Conservation (phyloP, 108 stramenopile genomes). For the Stephanodiscus triporus region DNA sequence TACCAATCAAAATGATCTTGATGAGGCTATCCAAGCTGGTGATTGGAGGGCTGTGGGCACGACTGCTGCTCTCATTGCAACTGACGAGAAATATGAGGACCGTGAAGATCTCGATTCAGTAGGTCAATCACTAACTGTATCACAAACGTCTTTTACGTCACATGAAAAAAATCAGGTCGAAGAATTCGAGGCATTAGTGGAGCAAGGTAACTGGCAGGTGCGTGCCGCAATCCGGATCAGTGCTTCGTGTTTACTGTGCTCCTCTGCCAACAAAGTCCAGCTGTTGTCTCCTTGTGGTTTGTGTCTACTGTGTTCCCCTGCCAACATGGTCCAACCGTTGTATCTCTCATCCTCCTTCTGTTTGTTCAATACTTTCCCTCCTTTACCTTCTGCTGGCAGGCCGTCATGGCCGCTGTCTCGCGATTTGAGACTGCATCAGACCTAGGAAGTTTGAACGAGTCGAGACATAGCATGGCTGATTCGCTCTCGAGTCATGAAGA, state of each 20-base stretch:
- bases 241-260: no score
- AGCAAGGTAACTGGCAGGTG: slow-evolving; percentile 56
- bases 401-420: slow-evolving; percentile 39
- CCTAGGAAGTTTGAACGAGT: slow-evolving; percentile 19
- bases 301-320: no score
- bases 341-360: no score
- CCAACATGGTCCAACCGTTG: no score
- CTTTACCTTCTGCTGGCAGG: no score
- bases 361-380: no score
- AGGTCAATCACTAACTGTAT: slow-evolving; percentile 12
- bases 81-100: slow-evolving; percentile 50
- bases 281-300: no score
- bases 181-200: slow-evolving; percentile 45
- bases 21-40: slow-evolving; percentile 79
- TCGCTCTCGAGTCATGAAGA: slow-evolving; percentile 10
- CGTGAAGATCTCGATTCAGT: slow-evolving; percentile 14
- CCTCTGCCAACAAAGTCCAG: no score
- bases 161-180: slow-evolving; percentile 24
- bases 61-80: slow-evolving; percentile 83
- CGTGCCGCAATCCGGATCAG: no score
- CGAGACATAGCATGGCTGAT: slow-evolving; percentile 7
- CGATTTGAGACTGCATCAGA: slow-evolving; percentile 41
- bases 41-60: slow-evolving; percentile 89
- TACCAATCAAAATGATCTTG: slow-evolving; percentile 62
- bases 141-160: slow-evolving; percentile 17